Conservation (phyloP, 495 filamentous ascomycete species). For the Daldinia grandis region DNA sequence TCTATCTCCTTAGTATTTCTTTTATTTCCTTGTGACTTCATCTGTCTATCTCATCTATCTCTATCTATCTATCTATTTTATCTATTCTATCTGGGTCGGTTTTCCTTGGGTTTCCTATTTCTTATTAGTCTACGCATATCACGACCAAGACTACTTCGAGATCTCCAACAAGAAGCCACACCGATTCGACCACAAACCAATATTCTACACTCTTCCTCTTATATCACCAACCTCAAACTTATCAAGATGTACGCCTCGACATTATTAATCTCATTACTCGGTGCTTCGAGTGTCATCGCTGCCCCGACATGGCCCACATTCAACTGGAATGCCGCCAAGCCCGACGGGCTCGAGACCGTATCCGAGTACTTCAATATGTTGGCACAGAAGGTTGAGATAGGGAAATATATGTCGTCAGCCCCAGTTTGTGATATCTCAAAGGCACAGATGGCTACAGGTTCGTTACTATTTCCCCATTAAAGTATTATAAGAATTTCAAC, state of each 20-base stretch:
- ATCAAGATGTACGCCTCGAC: slow-evolving; percentile 57
- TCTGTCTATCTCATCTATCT: slow-evolving; percentile 29
- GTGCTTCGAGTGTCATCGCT: slow-evolving; percentile 54
- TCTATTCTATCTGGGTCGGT: slow-evolving; percentile 34
- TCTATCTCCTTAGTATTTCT: slow-evolving; percentile 43
- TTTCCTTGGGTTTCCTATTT: slow-evolving; percentile 46
- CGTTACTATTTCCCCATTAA: slow-evolving; percentile 25
- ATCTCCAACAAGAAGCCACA: slow-evolving; percentile 32
- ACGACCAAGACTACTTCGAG: slow-evolving; percentile 36
- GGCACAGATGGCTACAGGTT: slow-evolving; percentile 57
- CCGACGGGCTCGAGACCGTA: slow-evolving; percentile 52
- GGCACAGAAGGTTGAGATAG: slow-evolving; percentile 56
- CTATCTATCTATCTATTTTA: slow-evolving; percentile 37
- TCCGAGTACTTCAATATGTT: slow-evolving; percentile 65
- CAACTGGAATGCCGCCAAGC: slow-evolving; percentile 43
- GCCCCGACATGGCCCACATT: slow-evolving; percentile 58
- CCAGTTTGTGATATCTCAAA: slow-evolving; percentile 62
- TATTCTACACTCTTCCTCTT: slow-evolving; percentile 24
- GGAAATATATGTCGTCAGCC: slow-evolving; percentile 46
- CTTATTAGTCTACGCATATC: slow-evolving; percentile 42
- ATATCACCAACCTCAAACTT: slow-evolving; percentile 19
- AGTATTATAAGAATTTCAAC: slow-evolving; percentile 10
- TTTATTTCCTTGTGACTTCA: slow-evolving; percentile 37
- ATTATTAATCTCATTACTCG: slow-evolving; percentile 56
- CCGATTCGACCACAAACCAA: slow-evolving; percentile 19